A percentile compares a stretch with the other conserved stretches of the same genome.
These are phyloP conservation scores for Blastobotrys capitulatus DNA, from an alignment of 1,139 yeast species.

Conservation along the genomic window DNA sequence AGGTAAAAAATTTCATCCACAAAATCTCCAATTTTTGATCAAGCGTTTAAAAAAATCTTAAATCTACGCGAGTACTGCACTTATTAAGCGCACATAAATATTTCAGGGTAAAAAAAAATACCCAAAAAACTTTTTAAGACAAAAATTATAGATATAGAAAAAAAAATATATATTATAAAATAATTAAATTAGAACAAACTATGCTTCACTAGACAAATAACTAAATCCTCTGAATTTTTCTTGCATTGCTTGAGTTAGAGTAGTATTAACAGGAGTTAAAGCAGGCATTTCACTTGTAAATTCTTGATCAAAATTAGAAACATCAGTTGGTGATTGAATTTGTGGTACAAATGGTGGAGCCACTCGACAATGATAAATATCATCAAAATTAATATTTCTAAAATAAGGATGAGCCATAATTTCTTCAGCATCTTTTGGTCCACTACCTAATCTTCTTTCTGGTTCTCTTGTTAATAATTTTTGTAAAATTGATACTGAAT, in stretches of 20 bases:
- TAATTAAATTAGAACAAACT: neutral
- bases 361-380: conserved; percentile 63
- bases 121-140: no score
- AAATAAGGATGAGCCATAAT: conserved; percentile 95
- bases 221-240: conserved; percentile 97
- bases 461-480: conserved; percentile 90
- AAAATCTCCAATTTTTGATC: no score
- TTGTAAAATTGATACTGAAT: conserved; percentile 89
- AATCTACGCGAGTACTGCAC: no score
- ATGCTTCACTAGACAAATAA: conserved; percentile 63
- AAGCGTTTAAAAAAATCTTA: no score
- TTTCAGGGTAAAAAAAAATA: no score
- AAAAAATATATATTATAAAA: no score
- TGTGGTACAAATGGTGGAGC: conserved; percentile 70
- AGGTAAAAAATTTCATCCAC: no score
- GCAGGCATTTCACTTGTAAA: conserved; percentile 94
- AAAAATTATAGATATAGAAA: no score
- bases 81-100: no score
- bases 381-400: conserved; percentile 85
- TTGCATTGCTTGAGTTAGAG: conserved; percentile 81
- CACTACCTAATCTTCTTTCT: conserved; percentile 70
- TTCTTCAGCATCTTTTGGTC: conserved; percentile 84
- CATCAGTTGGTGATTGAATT: conserved; percentile 81
- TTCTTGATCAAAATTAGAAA: conserved; percentile 89
- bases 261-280: conserved; percentile 88